Evolutionary conservation across 192 early-diverging fungal species (phyloP), one percentile per base, ranked within the genome.

Genomic region (Phlyctochytrium arcticum): DNA sequence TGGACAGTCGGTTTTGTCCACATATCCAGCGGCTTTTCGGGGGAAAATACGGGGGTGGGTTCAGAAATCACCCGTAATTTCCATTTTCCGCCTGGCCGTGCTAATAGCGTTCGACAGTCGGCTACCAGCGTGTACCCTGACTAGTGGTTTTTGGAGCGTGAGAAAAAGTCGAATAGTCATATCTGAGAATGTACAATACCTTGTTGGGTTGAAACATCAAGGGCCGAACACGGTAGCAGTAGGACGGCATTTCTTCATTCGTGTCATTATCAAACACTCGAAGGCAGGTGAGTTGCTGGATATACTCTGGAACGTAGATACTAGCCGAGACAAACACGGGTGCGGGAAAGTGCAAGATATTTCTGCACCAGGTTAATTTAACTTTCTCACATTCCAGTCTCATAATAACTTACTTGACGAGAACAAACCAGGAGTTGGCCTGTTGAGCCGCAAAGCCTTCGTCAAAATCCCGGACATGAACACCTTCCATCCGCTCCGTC

Each of bases 231-330:
- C 37, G 54, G 56, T 69, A 76, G 27, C 74, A 77, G 2, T 75
- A 60, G 47, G 66, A 66, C 9, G 69, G 75, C 5, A 79, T 33
- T 31, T 79, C 76, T 23, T 61, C 47, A 39, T 67, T 65, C 24
- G 76, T 74, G 53, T 84, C 82, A 54, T 80, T 80, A 58, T 84
- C 71, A 31, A 79, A 69, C 21, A 75, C 63, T 23, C 74, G 49
- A 3, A 80, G 54, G 36, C 72, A 75, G 5, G 79, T 71, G 23
- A 33, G 30, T 15, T 26, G 34, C 47, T 67, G 62, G 5, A 84
- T 27, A 31, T 54, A 61, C 12, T 84, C 82, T 17, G 79, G 76
- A 21, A 75, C 69, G 49, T 75, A 79, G 0, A 84, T 29, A n/a
- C 60, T 75, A 2, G 67, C 65, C 3, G 70, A 44, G 3, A 80